Base-by-base conservation (phyloP, 805 yeast genomes). In the Candida namnaoensis region DNA sequence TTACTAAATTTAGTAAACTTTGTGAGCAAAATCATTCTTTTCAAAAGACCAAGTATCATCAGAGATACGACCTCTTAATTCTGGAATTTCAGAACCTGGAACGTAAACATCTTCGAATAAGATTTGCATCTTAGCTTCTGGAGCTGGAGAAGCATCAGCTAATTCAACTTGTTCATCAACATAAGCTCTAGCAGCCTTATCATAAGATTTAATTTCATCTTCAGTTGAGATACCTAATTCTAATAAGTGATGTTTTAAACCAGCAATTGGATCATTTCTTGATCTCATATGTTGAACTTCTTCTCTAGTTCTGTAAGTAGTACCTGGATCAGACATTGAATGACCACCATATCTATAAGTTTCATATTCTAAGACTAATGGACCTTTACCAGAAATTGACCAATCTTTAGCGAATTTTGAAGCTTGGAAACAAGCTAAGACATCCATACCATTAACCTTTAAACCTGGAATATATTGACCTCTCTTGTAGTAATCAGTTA, bases 241-340 rank as follows among this genome's bases (percentile, higher is more conserved):
- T 58, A 90, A 64, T 52, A 93, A 72, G 49, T 79, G 85, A 58
- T 80, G 81, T 78, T 90, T 91, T 63, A 93, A 79, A 54, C 98
- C 98, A 43, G 95, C 90, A 66, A 93, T 88, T 56, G 98, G 97
- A 68, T 93, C 99, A 66, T 85, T 88, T 76, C 88, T 85, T 36
- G 98, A 88, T 76, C 99, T 86, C 97, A 93, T 90, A 75, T 91
- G 91, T 74, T 90, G 97, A 55, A 93, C 93, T 75, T 93, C 99
- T 73, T 93, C 99, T 76, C 99, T 90, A 63, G 99, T 93, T 80
- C 99, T 85, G 82, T 93, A 93, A 53, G 99, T 93, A 67, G 99
- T 93, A 78, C 99, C 99, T 60, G 99, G 99, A 72, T 93, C 99
- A 54, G 98, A 91, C 98, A 93, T 93, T 55, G 99, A 93, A 80